A percentile compares a stretch with the other conserved stretches of the same genome.
Evolutionary conservation across 176 grass and related monocot genomes (phyloP).

Genomic region (Puccinellia tenuiflora): DNA sequence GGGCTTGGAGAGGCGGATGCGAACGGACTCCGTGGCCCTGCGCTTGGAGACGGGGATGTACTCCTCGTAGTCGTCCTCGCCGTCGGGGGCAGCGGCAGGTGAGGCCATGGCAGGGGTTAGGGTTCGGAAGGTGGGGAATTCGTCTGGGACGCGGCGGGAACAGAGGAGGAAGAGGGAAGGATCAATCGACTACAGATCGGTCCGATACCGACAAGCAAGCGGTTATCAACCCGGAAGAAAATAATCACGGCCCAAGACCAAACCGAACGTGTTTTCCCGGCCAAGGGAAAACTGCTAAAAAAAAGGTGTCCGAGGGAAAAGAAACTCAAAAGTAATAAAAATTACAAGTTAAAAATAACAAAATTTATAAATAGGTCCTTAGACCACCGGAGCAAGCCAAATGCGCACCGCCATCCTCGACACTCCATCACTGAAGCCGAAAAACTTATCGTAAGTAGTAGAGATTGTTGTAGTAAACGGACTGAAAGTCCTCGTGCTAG

Average conservation of each 20-base stretch:
- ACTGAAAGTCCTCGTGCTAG: too few relatives aligned
- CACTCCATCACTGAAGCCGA: too few relatives aligned
- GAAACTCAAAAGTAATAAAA: too few relatives aligned
- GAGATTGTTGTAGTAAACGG: too few relatives aligned
- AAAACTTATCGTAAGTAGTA: too few relatives aligned
- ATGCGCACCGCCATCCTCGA: too few relatives aligned
- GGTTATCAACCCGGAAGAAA: background rate
- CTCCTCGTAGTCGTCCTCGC: conserved; percentile 39
- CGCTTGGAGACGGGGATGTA: conserved; percentile 62
- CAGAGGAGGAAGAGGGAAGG: background rate
- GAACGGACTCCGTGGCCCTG: conserved; percentile 46
- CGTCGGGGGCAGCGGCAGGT: background rate
- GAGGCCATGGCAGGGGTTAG: conserved; percentile 12
- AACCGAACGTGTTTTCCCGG: too few relatives aligned
- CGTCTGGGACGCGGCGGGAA: background rate
- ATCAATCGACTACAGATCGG: background rate
- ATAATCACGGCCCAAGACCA: background rate
- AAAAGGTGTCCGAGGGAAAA: too few relatives aligned
- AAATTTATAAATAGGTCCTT: too few relatives aligned
- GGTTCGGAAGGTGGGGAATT: background rate
- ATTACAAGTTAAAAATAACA: too few relatives aligned
- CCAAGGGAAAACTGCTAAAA: too few relatives aligned
- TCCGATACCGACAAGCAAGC: background rate
- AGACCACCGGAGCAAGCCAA: too few relatives aligned
- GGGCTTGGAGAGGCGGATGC: conserved; percentile 20